These are phyloP conservation scores for Lachancea fermentati DNA, from an alignment of 805 yeast species.

Conservation along the genomic window DNA sequence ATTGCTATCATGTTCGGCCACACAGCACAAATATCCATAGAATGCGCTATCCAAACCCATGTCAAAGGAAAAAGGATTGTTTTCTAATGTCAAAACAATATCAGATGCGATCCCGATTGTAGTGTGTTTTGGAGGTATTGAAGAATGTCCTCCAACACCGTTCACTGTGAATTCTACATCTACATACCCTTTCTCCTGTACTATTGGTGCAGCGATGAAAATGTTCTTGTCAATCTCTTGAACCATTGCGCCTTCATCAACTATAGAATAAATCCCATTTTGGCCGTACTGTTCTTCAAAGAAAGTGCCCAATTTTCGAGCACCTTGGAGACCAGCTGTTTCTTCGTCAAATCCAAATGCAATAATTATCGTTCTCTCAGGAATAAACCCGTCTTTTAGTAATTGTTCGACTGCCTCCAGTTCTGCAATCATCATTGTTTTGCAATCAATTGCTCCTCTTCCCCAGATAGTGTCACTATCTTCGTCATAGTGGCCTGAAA, in stretches of 20 bases:
- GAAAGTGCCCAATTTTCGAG: slow-evolving; percentile 34
- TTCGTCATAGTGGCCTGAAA: slow-evolving; percentile 54
- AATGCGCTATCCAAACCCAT: not conserved
- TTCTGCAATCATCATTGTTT: slow-evolving; percentile 50
- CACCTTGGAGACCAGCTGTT: slow-evolving; percentile 48
- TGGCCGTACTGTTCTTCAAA: slow-evolving; percentile 48
- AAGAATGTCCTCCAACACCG: slow-evolving; percentile 68
- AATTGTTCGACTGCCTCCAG: slow-evolving; percentile 49
- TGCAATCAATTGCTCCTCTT: slow-evolving; percentile 63
- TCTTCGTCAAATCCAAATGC: slow-evolving; percentile 71
- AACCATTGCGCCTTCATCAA: slow-evolving; percentile 54
- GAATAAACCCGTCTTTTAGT: slow-evolving; percentile 37
- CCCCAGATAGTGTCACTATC: slow-evolving; percentile 41
- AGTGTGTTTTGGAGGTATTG: slow-evolving; percentile 67
- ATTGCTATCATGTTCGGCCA: not conserved
- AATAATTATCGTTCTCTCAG: slow-evolving; percentile 47
- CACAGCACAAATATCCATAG: not conserved
- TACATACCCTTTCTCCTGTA: slow-evolving; percentile 52
- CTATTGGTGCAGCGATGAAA: slow-evolving; percentile 43
- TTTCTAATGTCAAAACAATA: slow-evolving; percentile 47
- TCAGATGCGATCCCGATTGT: slow-evolving; percentile 61
- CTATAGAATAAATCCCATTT: slow-evolving; percentile 47
- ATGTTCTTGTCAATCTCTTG: slow-evolving; percentile 33
- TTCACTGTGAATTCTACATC: slow-evolving; percentile 43
- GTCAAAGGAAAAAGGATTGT: slow-evolving; percentile 12